Conservation (phyloP, 225 moss, liverwort and hornwort species). For the Sphagnum tenellum region DNA sequence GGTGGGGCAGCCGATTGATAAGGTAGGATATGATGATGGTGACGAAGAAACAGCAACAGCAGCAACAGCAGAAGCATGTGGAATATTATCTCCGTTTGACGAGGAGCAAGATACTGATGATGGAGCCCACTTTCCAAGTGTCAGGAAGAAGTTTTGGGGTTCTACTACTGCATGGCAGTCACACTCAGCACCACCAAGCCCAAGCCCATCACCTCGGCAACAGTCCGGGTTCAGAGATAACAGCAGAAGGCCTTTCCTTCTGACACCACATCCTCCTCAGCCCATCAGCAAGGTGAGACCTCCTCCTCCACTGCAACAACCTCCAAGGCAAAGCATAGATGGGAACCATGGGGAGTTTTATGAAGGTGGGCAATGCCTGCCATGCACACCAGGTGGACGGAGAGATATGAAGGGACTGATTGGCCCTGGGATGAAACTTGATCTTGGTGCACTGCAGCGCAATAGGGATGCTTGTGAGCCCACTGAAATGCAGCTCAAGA, state of each 20-base stretch:
- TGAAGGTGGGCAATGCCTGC: constrained; percentile 5
- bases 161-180: constrained; percentile 10
- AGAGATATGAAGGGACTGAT: constrained; percentile 12
- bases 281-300: constrained; percentile 9
- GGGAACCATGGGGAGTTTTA: constrained; percentile 4
- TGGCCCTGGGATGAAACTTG: constrained; percentile 33
- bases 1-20: background rate
- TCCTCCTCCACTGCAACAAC: constrained; percentile 9
- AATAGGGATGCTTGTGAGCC: constrained; percentile 27
- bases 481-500: constrained; percentile 29
- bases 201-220: constrained; percentile 8
- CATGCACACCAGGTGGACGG: constrained; percentile 4
- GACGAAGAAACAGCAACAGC: background rate
- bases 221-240: background rate
- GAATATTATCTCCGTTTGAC: background rate
- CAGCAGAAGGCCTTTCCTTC: background rate
- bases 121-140: background rate
- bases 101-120: constrained; percentile 8
- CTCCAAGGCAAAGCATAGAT: constrained; percentile 15
- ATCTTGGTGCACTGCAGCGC: constrained; percentile 29
- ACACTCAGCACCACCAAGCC: constrained; percentile 8
- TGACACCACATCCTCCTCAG: constrained; percentile 10
- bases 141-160: constrained; percentile 10
- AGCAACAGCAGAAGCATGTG: background rate
- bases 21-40: no score